Evolutionary conservation across 768 basidiomycete species (phyloP), one percentile per base, ranked within the genome.

Genomic region (Fomitopsis serialis): DNA sequence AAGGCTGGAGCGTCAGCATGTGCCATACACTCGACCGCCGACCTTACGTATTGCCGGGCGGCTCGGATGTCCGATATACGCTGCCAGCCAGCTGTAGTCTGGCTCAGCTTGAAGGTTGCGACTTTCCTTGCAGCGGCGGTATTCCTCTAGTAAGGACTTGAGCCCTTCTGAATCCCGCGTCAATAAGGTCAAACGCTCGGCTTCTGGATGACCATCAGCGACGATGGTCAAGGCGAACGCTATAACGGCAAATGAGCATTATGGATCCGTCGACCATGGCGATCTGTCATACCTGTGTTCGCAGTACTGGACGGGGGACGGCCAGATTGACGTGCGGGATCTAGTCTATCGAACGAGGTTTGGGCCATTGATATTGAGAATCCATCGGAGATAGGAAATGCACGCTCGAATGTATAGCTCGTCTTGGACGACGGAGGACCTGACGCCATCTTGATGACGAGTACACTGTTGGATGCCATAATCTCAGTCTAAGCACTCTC

Each of bases 351-450:
- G 12, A 70, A 70, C 25, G 69, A 72, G 37, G 76, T 71, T 61
- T 88, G 85, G 1, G 82, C 76, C 68, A 87, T 80, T 9, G 71
- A 65, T 36, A 87, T 73, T 4, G 74, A 68, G 59, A 87, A 80
- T 32, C 72, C 67, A 10, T 73, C 75, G 49, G 78, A 74, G 29
- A 89, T 78, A 2, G 84, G 84, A n/a, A 80, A 75, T 2, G 78
- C 71, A 47, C 73, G 74, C 53, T 81, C 71, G 9, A 82, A 68
- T 19, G 75, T 68, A 35, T 79, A 68, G 23, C 70, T 71, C 19
- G 70, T 68, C 25, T 61, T 40, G 15, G 64, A 78, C 74, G 17
- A 83, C 64, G 57, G 81, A 80, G 37, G 12, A 23, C n/a, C 37
- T 48, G 10, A 22, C 6, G 37, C 6, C 6, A 19, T 12, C 36